phyloP scores from a whole-genome alignment of 225 moss, liverwort and hornwort species.

The Lunularia cruciata region DNA sequence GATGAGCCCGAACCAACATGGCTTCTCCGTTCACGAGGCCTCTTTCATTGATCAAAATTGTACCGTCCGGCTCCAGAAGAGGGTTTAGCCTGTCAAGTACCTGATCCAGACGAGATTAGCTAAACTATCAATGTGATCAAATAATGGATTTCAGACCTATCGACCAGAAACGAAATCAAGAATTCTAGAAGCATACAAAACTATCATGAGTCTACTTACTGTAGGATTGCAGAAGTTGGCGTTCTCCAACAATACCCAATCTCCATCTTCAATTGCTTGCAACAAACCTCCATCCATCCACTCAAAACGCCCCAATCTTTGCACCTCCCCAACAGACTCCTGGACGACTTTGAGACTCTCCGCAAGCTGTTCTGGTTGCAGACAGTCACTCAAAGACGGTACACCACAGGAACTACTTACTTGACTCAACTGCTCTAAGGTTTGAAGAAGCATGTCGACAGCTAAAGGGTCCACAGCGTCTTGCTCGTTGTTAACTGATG shows the following conservation, averaged over 20 bases:
- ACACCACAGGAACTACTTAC: slow-evolving; percentile 47
- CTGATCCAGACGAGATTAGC: slow-evolving; percentile 32
- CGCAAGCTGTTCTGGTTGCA: slow-evolving; percentile 56
- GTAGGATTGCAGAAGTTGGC: slow-evolving; percentile 97
- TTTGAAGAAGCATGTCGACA: slow-evolving; percentile 76
- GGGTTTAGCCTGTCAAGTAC: slow-evolving; percentile 97
- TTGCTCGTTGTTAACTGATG: slow-evolving; percentile 38
- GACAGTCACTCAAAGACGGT: slow-evolving; percentile 40
- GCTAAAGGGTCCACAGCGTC: slow-evolving; percentile 56
- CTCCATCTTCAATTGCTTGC: slow-evolving; percentile 81
- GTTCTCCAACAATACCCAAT: slow-evolving; percentile 96
- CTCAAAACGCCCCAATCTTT: slow-evolving; percentile 88
- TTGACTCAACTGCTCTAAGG: slow-evolving; percentile 64
- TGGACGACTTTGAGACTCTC: slow-evolving; percentile 52
- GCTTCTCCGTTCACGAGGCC: slow-evolving; percentile 87
- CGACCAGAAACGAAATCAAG: neutral
- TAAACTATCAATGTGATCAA: neutral
- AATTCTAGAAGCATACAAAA: neutral
- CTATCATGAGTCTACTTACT: slow-evolving; percentile 38
- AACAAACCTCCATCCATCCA: slow-evolving; percentile 94
- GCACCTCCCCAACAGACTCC: slow-evolving; percentile 53
- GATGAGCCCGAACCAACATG: slow-evolving; percentile 84
- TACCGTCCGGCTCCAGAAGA: slow-evolving; percentile 87
- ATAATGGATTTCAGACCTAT: neutral
- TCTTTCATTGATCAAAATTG: slow-evolving; percentile 92